Conservation (phyloP, 208 protist species). For the Crithidia mellificae region DNA sequence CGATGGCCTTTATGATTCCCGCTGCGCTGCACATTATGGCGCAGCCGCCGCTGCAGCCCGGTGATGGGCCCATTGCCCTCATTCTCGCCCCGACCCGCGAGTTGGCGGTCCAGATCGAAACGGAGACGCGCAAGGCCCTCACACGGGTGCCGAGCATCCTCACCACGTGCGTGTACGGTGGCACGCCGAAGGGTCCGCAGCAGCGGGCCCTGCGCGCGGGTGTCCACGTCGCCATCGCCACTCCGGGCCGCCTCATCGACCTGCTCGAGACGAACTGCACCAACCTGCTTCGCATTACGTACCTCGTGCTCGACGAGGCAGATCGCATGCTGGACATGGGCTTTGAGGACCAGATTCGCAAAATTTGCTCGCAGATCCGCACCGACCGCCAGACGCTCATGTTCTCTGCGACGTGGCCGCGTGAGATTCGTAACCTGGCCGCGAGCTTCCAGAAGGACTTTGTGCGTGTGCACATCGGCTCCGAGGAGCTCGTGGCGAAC, state of each 20-base stretch:
- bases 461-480: constrained; percentile 92
- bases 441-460: constrained; percentile 89
- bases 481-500: constrained; percentile 87
- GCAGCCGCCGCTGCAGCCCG: constrained; percentile 79
- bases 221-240: constrained; percentile 92
- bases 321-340: constrained; percentile 99
- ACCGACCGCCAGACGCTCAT: constrained; percentile 97
- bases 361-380: constrained; percentile 93
- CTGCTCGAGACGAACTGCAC: constrained; percentile 90
- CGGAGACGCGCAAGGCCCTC: constrained; percentile 80
- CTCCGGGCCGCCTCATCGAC: constrained; percentile 97
- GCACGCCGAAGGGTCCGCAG: constrained; percentile 78
- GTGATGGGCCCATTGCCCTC: constrained; percentile 89
- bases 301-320: constrained; percentile 98
- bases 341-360: constrained; percentile 98
- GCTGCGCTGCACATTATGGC: constrained; percentile 88
- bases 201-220: constrained; percentile 68
- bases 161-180: constrained; percentile 85
- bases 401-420: constrained; percentile 97
- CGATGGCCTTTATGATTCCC: constrained; percentile 93
- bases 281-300: constrained; percentile 97
- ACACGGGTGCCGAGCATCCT: constrained; percentile 62
- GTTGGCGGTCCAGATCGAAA: constrained; percentile 92
- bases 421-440: constrained; percentile 85
- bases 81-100: constrained; percentile 91